A percentile compares a stretch with the other conserved stretches of the same genome.
phyloP scores from a whole-genome alignment of 768 basidiomycete species.

The Lentinula sp. region DNA sequence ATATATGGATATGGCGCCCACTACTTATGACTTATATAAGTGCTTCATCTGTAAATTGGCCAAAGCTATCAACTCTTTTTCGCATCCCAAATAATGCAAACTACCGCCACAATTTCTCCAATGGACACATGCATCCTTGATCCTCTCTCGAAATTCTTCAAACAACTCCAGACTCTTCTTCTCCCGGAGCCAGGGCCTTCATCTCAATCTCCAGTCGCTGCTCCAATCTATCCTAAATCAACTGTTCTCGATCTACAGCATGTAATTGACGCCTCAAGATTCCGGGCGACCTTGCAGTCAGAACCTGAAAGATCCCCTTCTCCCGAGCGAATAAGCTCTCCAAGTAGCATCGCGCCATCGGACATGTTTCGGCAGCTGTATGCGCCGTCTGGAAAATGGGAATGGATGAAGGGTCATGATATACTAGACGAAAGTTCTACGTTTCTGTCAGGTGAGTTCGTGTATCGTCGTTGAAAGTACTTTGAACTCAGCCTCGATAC shows the following conservation, averaged over 20 bases:
- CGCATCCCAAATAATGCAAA: background rate
- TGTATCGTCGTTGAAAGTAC: background rate
- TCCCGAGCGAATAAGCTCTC: background rate
- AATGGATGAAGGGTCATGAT: conserved; percentile 11
- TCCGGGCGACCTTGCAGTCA: background rate
- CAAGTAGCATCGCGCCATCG: background rate
- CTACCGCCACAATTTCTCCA: background rate
- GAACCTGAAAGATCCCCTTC: background rate
- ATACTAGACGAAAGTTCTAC: conserved; percentile 10
- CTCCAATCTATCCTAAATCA: background rate
- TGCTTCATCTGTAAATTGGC: no score
- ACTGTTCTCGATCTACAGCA: background rate
- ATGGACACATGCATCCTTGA: background rate
- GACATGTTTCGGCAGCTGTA: conserved; percentile 9
- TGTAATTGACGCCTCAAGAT: background rate
- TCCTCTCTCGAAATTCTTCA: conserved; percentile 1
- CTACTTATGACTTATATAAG: background rate
- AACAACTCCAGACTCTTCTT: conserved; percentile 1
- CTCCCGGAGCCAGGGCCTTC: background rate
- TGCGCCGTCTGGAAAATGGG: conserved; percentile 14
- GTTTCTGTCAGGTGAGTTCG: conserved; percentile 12
- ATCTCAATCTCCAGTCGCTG: background rate
- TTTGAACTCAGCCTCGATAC: background rate
- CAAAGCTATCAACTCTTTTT: background rate
- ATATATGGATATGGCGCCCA: background rate